Base-by-base conservation (phyloP, 768 basidiomycete genomes). In the Agaricus sinodeliciosus region DNA sequence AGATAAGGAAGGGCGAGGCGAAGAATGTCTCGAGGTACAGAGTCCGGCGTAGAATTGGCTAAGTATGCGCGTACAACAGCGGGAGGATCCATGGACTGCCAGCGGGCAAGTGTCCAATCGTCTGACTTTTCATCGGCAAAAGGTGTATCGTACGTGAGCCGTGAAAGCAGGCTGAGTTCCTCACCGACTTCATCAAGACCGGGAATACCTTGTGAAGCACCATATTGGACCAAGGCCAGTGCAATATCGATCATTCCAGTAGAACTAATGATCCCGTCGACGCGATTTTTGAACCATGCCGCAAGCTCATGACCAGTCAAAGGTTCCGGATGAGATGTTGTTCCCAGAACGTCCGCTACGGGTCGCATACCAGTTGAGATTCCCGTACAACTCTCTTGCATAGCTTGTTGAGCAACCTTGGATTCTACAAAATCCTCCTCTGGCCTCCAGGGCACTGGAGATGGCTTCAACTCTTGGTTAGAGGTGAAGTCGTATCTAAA, bases 1-100 rank as follows among this genome's bases (percentile, higher is more conserved):
- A 98, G 79, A 65, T 96, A 99, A 2, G 95, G 95, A 67, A 93
- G 76, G 34, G 95, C 90, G 34, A 96, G 82, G 27, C 76, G 78
- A 19, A 76, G 70, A 39, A 98, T 82, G 59, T 93, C 85, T 41
- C 67, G 65, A 2, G 83, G 76, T 16, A 98, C 62, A 15, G 79
- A 79, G 2, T 77, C 72, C 3, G 86, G 72, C 2, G 81, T 81
- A 4, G 94, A 88, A 64, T 84, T 69, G 3, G 78, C 69, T 9
- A 96, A 79, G 65, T 95, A 97, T 37, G 87, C 86, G 9, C 69
- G 69, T 50, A 98, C 73, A 18, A 91, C 77, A 6, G 80, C 72
- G 4, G 75, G 63, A 3, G 90, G 80, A 16, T 77, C 70, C 75
- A 94, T 81, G 3, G 74, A 62, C 49, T 74, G 72, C 94, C 95